Conservation (phyloP, 2,329 filamentous ascomycete species). For the Cyphellophora attinorum region DNA sequence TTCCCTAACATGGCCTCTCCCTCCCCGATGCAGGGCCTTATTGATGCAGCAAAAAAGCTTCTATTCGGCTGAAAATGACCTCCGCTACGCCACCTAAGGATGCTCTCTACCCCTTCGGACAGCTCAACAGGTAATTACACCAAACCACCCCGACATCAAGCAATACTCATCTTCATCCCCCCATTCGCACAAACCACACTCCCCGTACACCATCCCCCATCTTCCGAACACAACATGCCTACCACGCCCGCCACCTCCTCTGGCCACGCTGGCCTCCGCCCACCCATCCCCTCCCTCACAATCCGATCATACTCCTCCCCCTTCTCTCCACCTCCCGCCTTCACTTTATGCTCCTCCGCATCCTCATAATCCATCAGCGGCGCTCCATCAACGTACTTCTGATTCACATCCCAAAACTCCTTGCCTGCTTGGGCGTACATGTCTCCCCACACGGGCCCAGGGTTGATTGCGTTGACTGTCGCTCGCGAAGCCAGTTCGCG, state of each 20-base stretch:
- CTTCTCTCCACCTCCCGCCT: slow-evolving; percentile 48
- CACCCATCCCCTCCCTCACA: slow-evolving; percentile 47
- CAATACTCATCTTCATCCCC: slow-evolving; percentile 51
- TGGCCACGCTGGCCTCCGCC: slow-evolving; percentile 54
- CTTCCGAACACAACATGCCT: slow-evolving; percentile 62
- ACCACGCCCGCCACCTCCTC: slow-evolving; percentile 67
- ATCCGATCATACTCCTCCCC: slow-evolving; percentile 50
- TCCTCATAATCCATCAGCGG: slow-evolving; percentile 55
- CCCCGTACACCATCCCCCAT: slow-evolving; percentile 69
- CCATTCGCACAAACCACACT: slow-evolving; percentile 74
- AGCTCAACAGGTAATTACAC: too few species aligned
- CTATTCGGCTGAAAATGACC: too few species aligned
- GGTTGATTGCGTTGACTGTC: slow-evolving; percentile 53
- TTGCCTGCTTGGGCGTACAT: slow-evolving; percentile 45
- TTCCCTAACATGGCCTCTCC: too few species aligned
- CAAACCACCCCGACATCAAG: too few species aligned
- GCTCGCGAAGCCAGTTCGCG: slow-evolving; percentile 47
- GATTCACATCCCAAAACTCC: slow-evolving; percentile 50
- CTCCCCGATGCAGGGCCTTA: too few species aligned
- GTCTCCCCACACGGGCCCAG: slow-evolving; percentile 46
- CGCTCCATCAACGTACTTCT: slow-evolving; percentile 52
- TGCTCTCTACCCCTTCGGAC: too few species aligned
- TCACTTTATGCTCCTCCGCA: slow-evolving; percentile 37
- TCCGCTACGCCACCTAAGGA: too few species aligned
- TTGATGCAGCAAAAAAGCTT: too few species aligned